These are phyloP conservation scores for Halenospora varia DNA, from an alignment of 495 filamentous ascomycete genomes.

Conservation along the genomic window DNA sequence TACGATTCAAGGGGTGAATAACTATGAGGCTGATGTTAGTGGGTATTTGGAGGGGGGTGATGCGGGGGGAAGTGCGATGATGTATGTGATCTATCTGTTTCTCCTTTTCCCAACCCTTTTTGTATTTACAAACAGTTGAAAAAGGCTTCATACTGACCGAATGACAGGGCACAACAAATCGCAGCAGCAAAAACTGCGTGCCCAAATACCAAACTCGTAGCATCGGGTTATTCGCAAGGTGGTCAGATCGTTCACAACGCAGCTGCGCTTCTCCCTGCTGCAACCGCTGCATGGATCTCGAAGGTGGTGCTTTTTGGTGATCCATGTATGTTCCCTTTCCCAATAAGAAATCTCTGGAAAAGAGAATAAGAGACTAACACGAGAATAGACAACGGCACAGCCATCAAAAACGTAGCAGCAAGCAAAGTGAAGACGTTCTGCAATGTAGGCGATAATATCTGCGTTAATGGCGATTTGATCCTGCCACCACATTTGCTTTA, in stretches of 20 bases:
- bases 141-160: too few species aligned
- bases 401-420: constrained; percentile 39
- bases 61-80: constrained; percentile 33
- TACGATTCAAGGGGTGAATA: constrained; percentile 51
- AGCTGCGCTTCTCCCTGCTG: constrained; percentile 30
- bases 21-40: constrained; percentile 35
- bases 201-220: constrained; percentile 57
- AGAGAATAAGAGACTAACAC: neutral
- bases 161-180: constrained; percentile 47
- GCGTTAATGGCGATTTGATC: constrained; percentile 44
- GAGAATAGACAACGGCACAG: constrained; percentile 27
- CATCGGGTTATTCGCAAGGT: constrained; percentile 58
- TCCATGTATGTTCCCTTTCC: constrained; percentile 35
- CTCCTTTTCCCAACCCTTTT: neutral
- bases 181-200: constrained; percentile 44
- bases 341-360: too few species aligned
- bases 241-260: constrained; percentile 50
- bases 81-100: constrained; percentile 23
- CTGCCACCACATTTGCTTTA: constrained; percentile 50
- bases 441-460: constrained; percentile 51
- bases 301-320: constrained; percentile 56
- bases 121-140: neutral
- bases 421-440: constrained; percentile 49
- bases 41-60: constrained; percentile 46
- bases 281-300: constrained; percentile 28